phyloP scores from a whole-genome alignment of 768 basidiomycete species.

The Mycena capillaripes region DNA sequence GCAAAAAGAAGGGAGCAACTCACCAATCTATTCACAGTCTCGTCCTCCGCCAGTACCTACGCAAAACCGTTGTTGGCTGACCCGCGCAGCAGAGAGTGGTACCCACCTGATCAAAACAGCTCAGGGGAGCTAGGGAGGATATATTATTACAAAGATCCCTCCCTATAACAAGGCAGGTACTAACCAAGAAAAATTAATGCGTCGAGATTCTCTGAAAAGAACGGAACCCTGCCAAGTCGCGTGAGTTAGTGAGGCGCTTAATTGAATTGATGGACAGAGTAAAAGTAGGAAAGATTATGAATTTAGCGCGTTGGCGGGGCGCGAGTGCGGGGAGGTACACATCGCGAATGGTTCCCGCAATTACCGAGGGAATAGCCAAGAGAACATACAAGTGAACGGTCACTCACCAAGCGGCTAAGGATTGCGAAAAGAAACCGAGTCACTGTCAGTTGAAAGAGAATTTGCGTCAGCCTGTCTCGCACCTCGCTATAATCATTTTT shows the following conservation, averaged over 20 bases:
- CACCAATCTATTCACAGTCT: conserved; percentile 31
- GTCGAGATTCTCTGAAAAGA: no score
- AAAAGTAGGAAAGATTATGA: no score
- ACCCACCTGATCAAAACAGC: conserved; percentile 61
- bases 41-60: conserved; percentile 46
- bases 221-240: neutral
- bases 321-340: neutral
- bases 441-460: neutral
- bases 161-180: no score
- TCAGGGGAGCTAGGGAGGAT: conserved; percentile 66
- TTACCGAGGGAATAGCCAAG: no score
- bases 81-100: neutral
- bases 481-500: neutral
- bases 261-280: no score
- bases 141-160: no score
- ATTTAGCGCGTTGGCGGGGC: neutral
- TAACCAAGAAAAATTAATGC: no score
- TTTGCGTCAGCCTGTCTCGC: conserved; percentile 49
- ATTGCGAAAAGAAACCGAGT: neutral
- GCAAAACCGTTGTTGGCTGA: neutral
- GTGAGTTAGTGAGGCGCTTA: no score
- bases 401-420: conserved; percentile 50
- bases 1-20: neutral
- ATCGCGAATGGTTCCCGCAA: neutral
- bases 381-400: conserved; percentile 34